phyloP scores from a whole-genome alignment of 768 basidiomycete genomes.

The Goffeauzyma gilvescens region DNA sequence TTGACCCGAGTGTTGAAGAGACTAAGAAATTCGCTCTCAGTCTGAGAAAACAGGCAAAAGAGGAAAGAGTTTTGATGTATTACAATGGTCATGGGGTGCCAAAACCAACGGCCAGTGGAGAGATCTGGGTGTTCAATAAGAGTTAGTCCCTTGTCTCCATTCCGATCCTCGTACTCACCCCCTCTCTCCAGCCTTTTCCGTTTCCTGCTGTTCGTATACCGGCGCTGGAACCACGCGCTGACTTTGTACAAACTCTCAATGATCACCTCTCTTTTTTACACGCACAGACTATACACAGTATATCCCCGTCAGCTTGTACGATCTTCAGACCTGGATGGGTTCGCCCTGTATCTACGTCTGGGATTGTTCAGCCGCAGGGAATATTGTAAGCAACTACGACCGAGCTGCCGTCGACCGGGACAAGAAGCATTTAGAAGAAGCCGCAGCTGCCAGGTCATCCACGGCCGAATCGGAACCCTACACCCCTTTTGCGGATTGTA shows the following conservation, averaged over 20 bases:
- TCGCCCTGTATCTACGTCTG: slow-evolving; percentile 86
- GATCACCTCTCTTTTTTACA: no score
- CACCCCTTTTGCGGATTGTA: slow-evolving; percentile 57
- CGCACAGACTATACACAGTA: slow-evolving; percentile 77
- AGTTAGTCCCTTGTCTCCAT: slow-evolving; percentile 27
- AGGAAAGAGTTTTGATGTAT: slow-evolving; percentile 84
- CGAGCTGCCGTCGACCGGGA: slow-evolving; percentile 33
- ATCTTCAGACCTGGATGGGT: slow-evolving; percentile 81
- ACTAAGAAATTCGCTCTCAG: slow-evolving; percentile 66
- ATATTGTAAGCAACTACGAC: slow-evolving; percentile 77
- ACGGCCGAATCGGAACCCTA: slow-evolving; percentile 16
- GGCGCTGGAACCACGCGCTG: no score
- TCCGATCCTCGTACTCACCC: no score
- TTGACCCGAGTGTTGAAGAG: slow-evolving; percentile 90
- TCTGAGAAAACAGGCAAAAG: slow-evolving; percentile 70
- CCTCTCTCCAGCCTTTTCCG: no score
- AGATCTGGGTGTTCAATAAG: slow-evolving; percentile 96
- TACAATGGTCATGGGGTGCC: slow-evolving; percentile 99
- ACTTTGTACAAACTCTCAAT: no score
- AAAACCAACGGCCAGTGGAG: slow-evolving; percentile 78
- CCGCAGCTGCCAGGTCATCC: slow-evolving; percentile 14
- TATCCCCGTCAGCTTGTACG: slow-evolving; percentile 84
- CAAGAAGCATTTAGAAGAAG: slow-evolving; percentile 25
- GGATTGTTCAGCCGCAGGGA: slow-evolving; percentile 96
- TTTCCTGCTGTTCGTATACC: no score